phyloP scores from a whole-genome alignment of 495 filamentous ascomycete species.

The Penicillium crystallinum region DNA sequence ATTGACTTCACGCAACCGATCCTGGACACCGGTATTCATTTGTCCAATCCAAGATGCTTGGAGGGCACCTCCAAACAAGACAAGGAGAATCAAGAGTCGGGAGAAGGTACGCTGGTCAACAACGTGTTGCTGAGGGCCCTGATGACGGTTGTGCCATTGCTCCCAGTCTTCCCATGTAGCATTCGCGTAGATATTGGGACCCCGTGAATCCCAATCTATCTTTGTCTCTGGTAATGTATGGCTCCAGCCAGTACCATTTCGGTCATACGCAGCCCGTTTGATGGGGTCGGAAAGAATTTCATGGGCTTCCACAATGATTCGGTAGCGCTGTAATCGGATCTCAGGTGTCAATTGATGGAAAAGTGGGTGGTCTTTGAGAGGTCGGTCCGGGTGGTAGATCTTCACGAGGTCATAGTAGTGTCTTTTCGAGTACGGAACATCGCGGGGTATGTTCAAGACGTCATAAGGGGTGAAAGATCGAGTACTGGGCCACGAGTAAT shows the following conservation, averaged over 20 bases:
- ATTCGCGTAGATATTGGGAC: constrained; percentile 59
- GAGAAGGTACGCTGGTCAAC: constrained; percentile 71
- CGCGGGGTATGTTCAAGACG: constrained; percentile 62
- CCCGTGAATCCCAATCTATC: constrained; percentile 26
- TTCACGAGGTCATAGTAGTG: constrained; percentile 89
- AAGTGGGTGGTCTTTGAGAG: constrained; percentile 45
- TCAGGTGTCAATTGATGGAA: constrained; percentile 45
- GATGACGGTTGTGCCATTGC: constrained; percentile 64
- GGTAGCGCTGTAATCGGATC: constrained; percentile 76
- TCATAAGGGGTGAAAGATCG: constrained; percentile 75
- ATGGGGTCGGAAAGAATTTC: constrained; percentile 80
- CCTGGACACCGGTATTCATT: constrained; percentile 50
- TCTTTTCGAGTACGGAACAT: constrained; percentile 69
- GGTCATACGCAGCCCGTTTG: constrained; percentile 77
- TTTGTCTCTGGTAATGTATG: constrained; percentile 20
- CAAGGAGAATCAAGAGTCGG: constrained; percentile 58
- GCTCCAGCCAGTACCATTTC: constrained; percentile 75
- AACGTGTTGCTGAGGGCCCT: constrained; percentile 56
- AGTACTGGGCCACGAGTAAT: constrained; percentile 35
- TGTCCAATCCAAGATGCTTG: constrained; percentile 64
- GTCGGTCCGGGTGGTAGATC: constrained; percentile 87
- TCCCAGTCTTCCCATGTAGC: constrained; percentile 99
- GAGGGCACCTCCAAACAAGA: constrained; percentile 58
- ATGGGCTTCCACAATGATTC: constrained; percentile 79
- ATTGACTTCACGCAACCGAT: constrained; percentile 58